These are phyloP conservation scores for Trichosanthes cucumerina DNA, from an alignment of 306 rosid genomes.

Conservation along the genomic window DNA sequence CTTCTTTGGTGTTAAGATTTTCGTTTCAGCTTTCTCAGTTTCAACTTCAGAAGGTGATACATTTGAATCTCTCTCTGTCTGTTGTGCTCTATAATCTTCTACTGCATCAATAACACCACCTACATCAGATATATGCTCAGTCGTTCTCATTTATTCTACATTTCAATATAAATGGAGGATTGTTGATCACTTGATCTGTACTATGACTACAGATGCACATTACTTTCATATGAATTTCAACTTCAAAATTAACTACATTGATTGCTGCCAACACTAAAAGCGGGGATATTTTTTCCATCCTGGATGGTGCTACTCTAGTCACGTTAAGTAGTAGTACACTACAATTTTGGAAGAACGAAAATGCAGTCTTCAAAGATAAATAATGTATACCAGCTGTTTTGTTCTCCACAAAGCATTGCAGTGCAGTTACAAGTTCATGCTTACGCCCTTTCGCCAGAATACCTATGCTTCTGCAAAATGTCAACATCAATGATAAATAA, in stretches of 20 bases:
- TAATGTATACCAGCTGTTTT: constrained; percentile 37
- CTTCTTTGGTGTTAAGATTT: constrained; percentile 24
- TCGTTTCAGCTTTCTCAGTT: constrained; percentile 19
- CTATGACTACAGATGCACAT: constrained; percentile 31
- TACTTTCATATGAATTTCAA: constrained; percentile 1
- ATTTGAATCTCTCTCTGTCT: constrained; percentile 38
- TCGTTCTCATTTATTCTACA: constrained; percentile 15
- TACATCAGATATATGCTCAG: constrained; percentile 20
- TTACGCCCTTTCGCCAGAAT: constrained; percentile 72
- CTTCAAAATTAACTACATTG: background rate
- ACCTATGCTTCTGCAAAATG: constrained; percentile 46
- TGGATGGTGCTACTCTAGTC: background rate
- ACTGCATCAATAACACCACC: constrained; percentile 22
- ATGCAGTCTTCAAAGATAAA: background rate
- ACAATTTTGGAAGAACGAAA: background rate
- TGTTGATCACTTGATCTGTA: constrained; percentile 21
- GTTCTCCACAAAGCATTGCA: constrained; percentile 51
- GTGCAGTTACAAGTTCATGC: constrained; percentile 62
- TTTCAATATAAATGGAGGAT: constrained; percentile 25
- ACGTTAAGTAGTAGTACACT: no score
- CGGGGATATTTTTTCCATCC: background rate
- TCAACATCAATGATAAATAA: constrained; percentile 18
- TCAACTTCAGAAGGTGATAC: constrained; percentile 22
- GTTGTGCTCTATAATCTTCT: constrained; percentile 21
- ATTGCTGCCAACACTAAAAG: background rate